Evolutionary conservation across 2,329 filamentous ascomycete genomes (phyloP).

Genomic region (Gnomoniopsis sp.): DNA sequence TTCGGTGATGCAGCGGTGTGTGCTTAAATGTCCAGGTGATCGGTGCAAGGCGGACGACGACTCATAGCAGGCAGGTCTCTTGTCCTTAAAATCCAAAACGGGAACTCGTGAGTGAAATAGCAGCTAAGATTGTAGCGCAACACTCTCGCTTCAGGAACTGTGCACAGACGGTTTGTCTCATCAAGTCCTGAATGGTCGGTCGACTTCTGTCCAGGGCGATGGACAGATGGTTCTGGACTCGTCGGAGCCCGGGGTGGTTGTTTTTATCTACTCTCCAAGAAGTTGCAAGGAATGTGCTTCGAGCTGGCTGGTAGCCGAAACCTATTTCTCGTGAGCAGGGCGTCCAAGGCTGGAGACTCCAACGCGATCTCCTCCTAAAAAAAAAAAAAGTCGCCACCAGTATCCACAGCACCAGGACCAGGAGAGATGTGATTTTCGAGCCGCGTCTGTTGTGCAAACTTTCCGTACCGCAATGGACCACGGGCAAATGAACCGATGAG

Average conservation of each 20-base stretch:
- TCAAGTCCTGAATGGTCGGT: constrained; percentile 10
- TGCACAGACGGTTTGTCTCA: constrained; percentile 11
- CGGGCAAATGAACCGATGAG: constrained; percentile 4
- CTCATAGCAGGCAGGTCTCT: constrained; percentile 12
- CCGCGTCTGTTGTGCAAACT: constrained; percentile 3
- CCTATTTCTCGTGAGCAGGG: constrained; percentile 15
- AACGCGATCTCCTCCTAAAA: constrained; percentile 8
- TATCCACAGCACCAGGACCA: constrained; percentile 17
- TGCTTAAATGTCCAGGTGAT: constrained; percentile 11
- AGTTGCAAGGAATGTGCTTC: constrained; percentile 11
- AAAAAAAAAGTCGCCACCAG: constrained; percentile 14
- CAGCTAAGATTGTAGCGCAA: constrained; percentile 13
- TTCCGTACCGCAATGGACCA: constrained; percentile 5
- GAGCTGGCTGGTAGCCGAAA: constrained; percentile 13
- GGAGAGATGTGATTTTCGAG: constrained; percentile 8
- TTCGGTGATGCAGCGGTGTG: constrained; percentile 16
- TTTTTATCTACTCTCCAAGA: constrained; percentile 15
- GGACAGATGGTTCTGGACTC: not conserved
- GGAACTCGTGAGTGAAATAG: constrained; percentile 4
- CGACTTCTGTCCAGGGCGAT: constrained; percentile 11
- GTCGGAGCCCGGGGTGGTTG: constrained; percentile 11
- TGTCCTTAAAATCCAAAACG: constrained; percentile 5
- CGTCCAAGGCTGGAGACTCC: constrained; percentile 9
- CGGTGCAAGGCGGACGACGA: constrained; percentile 12
- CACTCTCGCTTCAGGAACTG: not conserved